phyloP scores from a whole-genome alignment of 2,329 filamentous ascomycete genomes.

The Acrodontium crateriforme region DNA sequence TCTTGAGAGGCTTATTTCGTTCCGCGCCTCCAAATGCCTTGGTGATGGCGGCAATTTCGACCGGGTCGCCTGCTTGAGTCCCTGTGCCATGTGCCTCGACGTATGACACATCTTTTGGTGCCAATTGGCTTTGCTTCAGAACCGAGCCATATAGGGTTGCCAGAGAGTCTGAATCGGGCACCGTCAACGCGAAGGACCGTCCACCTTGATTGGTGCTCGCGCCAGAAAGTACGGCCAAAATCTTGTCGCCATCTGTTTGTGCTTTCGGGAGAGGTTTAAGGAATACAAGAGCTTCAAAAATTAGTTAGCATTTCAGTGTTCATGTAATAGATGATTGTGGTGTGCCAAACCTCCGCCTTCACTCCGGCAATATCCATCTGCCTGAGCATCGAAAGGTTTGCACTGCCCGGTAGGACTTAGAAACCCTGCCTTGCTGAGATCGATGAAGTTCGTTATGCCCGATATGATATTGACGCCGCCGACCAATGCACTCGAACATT shows the following conservation, averaged over 20 bases:
- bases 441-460: constrained; percentile 18
- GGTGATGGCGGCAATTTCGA: constrained; percentile 1
- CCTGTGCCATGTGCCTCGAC: constrained; percentile 31
- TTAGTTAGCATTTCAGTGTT: background rate
- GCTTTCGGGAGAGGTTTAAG: background rate
- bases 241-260: background rate
- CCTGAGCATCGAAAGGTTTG: constrained; percentile 23
- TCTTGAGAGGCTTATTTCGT: constrained; percentile 5
- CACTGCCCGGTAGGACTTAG: constrained; percentile 34
- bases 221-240: constrained; percentile 19
- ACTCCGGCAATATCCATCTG: constrained; percentile 18
- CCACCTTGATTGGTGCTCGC: constrained; percentile 23
- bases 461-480: constrained; percentile 25
- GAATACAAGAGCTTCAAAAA: constrained; percentile 9
- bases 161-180: constrained; percentile 16
- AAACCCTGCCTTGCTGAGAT: constrained; percentile 27
- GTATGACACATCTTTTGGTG: constrained; percentile 9
- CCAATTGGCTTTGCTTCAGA: constrained; percentile 10
- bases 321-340: background rate
- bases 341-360: background rate
- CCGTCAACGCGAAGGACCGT: constrained; percentile 22
- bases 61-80: constrained; percentile 22
- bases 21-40: background rate
- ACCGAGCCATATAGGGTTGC: constrained; percentile 7
- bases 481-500: constrained; percentile 21